Percentiles rank a stretch among this genome's conserved stretches.
Conservation (phyloP, 169 alveolate genomes). For the Amoebophrya sp. region DNA sequence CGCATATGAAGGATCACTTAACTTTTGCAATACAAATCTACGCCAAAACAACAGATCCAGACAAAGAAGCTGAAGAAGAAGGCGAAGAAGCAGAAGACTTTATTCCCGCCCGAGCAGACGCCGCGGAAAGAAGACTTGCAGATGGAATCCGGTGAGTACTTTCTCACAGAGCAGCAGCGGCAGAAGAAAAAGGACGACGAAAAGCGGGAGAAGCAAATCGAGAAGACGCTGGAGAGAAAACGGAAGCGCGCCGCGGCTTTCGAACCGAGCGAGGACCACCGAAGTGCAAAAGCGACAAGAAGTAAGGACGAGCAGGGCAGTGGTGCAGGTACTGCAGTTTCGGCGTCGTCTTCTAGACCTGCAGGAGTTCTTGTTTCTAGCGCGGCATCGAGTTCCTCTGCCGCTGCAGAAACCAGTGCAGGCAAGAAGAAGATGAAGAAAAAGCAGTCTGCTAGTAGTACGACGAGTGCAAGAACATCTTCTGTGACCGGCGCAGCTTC, state of each 20-base stretch:
- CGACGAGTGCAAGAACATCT: not conserved
- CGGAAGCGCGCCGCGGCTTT: not conserved
- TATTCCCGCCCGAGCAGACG: slow-evolving; percentile 91
- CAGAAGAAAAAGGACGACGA: not conserved
- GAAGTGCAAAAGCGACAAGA: not conserved
- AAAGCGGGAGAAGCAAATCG: not conserved
- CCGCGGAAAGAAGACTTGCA: slow-evolving; percentile 96
- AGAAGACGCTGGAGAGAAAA: not conserved
- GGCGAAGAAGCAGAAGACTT: slow-evolving; percentile 73
- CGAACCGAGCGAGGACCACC: not conserved
- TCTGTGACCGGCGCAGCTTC: not conserved
- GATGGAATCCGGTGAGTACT: slow-evolving; percentile 87
- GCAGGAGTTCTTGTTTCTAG: too few species aligned
- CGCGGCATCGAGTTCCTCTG: too few species aligned
- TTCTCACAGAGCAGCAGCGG: not conserved
- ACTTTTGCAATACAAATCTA: too few species aligned
- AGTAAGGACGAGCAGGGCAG: not conserved
- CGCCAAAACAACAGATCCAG: slow-evolving; percentile 28
- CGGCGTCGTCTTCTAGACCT: too few species aligned
- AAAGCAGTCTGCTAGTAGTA: too few species aligned
- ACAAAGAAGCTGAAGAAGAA: slow-evolving; percentile 56
- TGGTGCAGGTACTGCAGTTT: too few species aligned
- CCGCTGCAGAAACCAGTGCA: too few species aligned
- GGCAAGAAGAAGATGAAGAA: too few species aligned
- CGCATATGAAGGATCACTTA: too few species aligned